Evolutionary conservation across 1,284 basidiomycete species (phyloP).

Genomic region (Cryptococcus sp.): DNA sequence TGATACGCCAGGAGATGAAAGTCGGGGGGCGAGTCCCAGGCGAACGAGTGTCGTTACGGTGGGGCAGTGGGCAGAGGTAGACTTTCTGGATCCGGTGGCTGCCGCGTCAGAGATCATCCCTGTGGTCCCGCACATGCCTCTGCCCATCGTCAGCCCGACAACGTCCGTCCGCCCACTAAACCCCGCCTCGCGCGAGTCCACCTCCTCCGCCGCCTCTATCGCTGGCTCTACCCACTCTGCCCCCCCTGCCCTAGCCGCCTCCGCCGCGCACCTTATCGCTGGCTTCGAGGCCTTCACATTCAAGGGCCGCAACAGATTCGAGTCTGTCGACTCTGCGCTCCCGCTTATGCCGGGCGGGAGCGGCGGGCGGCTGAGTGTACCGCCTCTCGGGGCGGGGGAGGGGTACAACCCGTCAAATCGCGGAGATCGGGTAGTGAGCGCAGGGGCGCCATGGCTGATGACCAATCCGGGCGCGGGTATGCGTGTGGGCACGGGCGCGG

Average conservation of each 20-base stretch:
- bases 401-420: neutral
- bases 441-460: neutral
- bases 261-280: conserved; percentile 11
- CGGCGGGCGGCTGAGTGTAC: conserved; percentile 11
- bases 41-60: neutral
- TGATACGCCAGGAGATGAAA: neutral
- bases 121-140: neutral
- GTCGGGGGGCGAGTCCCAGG: neutral
- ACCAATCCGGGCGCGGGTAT: neutral
- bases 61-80: conserved; percentile 29
- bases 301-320: conserved; percentile 18
- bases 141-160: neutral
- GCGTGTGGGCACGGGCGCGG: neutral
- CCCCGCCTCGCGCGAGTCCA: neutral
- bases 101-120: conserved; percentile 1
- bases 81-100: conserved; percentile 27
- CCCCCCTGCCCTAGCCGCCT: conserved; percentile 6
- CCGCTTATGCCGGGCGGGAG: conserved; percentile 15
- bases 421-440: neutral
- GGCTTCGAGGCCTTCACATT: conserved; percentile 1
- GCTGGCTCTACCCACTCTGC: neutral
- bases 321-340: conserved; percentile 27
- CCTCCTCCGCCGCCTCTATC: neutral
- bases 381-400: conserved; percentile 9
- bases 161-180: neutral